Evolutionary conservation across 192 early-diverging fungal genomes (phyloP).

Genomic region (Cladochytrium replicatum): DNA sequence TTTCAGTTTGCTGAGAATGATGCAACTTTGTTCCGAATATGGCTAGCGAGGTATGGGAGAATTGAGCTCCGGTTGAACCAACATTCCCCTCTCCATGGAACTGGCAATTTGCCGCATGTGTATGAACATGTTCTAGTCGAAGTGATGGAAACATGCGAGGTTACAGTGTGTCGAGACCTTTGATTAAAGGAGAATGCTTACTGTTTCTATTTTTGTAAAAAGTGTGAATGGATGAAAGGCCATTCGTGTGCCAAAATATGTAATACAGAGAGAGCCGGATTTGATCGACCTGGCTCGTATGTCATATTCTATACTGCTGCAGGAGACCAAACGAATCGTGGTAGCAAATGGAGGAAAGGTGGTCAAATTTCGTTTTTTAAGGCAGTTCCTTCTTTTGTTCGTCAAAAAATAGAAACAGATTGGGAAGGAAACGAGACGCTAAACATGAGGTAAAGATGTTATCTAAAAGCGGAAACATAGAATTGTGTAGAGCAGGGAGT

Average conservation of each 20-base stretch:
- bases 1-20: slow-evolving; percentile 10
- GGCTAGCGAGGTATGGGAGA: slow-evolving; percentile 14
- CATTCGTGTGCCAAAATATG: slow-evolving; percentile 30
- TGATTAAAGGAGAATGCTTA: slow-evolving; percentile 2
- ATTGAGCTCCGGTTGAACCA: background rate
- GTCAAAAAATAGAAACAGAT: too few relatives aligned
- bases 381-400: too few relatives aligned
- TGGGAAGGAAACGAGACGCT: too few relatives aligned
- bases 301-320: slow-evolving; percentile 14
- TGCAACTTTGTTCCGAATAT: slow-evolving; percentile 25
- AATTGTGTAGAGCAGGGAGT: too few relatives aligned
- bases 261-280: slow-evolving; percentile 19
- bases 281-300: slow-evolving; percentile 34
- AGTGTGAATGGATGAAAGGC: slow-evolving; percentile 25
- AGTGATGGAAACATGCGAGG: slow-evolving; percentile 8
- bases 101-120: slow-evolving; percentile 10
- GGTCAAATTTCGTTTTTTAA: too few relatives aligned
- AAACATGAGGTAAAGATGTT: too few relatives aligned
- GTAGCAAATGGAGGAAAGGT: slow-evolving; percentile 62
- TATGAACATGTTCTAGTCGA: slow-evolving; percentile 3
- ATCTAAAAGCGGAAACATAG: too few relatives aligned
- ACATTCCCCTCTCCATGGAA: background rate
- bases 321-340: slow-evolving; percentile 46
- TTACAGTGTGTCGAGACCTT: slow-evolving; percentile 5
- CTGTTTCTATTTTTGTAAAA: background rate